A percentile compares a stretch with the other conserved stretches of the same genome.
Conservation (phyloP, 1,284 basidiomycete species). For the Leccinum solheimii region DNA sequence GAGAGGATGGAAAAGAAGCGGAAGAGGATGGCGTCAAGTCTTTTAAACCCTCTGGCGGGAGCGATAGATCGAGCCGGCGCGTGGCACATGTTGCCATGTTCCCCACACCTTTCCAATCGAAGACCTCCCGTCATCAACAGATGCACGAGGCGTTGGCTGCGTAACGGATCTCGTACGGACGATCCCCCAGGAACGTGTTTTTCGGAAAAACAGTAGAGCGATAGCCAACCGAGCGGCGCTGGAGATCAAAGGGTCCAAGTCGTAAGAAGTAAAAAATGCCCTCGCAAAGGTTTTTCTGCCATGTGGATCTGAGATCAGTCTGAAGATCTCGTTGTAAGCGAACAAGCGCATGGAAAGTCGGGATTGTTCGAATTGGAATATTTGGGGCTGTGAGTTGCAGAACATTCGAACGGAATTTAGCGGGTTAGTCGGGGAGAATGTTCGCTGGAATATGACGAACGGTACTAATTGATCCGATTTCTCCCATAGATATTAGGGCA, state of each 20-base stretch:
- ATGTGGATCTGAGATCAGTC: constrained; percentile 8
- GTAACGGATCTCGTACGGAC: constrained; percentile 6
- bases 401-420: constrained; percentile 13
- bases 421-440: background rate
- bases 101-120: constrained; percentile 26
- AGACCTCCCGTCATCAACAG: constrained; percentile 23
- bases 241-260: background rate
- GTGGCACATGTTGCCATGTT: constrained; percentile 20
- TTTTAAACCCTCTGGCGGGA: constrained; percentile 14
- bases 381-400: background rate
- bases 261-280: background rate
- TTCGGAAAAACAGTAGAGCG: constrained; percentile 6
- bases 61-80: constrained; percentile 9
- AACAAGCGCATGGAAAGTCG: background rate
- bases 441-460: constrained; percentile 5
- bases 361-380: constrained; percentile 6
- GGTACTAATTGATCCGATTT: background rate
- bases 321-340: constrained; percentile 5
- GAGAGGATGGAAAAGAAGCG: background rate
- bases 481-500: background rate
- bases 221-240: background rate
- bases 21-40: background rate
- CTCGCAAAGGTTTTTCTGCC: background rate
- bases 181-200: constrained; percentile 7
- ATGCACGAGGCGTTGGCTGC: constrained; percentile 26